Conservation (phyloP, 306 rosid genomes). For the Delonix regia region DNA sequence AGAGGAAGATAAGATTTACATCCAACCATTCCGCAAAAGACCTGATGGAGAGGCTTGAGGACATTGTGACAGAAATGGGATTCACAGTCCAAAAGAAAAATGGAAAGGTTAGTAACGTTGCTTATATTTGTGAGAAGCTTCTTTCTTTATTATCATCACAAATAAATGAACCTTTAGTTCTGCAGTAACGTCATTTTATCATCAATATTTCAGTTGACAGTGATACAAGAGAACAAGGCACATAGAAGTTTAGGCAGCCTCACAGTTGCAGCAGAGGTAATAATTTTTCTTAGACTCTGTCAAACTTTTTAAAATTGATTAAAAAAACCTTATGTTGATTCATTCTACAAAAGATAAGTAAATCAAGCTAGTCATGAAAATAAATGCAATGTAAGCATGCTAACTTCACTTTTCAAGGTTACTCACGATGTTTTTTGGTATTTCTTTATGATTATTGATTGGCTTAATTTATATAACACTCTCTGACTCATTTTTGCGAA, state of each 20-base stretch:
- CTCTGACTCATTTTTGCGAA: background rate
- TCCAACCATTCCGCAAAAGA: slow-evolving; percentile 75
- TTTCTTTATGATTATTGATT: background rate
- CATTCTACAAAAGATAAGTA: background rate
- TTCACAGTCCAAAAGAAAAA: slow-evolving; percentile 78
- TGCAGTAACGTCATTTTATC: slow-evolving; percentile 17
- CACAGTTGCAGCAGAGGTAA: slow-evolving; percentile 79
- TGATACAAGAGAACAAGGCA: slow-evolving; percentile 53
- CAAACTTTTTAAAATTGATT: background rate
- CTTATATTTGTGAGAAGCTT: background rate
- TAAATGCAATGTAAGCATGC: background rate
- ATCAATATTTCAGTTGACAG: slow-evolving; percentile 67
- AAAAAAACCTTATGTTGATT: background rate
- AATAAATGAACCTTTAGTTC: slow-evolving; percentile 17
- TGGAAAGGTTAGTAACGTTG: slow-evolving; percentile 60
- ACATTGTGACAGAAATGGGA: slow-evolving; percentile 71
- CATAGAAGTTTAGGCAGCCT: slow-evolving; percentile 57
- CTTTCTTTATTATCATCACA: slow-evolving; percentile 9
- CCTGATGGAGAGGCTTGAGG: slow-evolving; percentile 72
- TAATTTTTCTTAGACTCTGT: slow-evolving; percentile 10
- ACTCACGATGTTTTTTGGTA: background rate
- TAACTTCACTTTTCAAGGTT: background rate
- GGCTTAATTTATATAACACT: background rate
- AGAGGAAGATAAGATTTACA: slow-evolving; percentile 93
- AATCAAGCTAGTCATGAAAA: background rate